Base-by-base conservation (phyloP, 2,329 filamentous ascomycete genomes). In the Dothideomycetes sp. region DNA sequence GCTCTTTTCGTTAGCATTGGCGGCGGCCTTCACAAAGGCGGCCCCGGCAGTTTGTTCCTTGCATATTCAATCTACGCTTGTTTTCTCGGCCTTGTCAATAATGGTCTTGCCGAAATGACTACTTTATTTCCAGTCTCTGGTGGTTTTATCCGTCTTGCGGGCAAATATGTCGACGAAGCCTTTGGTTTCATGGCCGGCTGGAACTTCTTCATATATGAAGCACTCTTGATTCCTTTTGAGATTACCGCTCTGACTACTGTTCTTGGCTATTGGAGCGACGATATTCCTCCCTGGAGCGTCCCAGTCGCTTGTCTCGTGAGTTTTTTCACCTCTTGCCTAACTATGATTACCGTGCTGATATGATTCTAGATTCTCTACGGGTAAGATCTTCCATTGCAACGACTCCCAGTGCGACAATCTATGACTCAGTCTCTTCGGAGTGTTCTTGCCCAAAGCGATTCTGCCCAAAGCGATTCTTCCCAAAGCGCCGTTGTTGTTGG, bases 51-150 rank as follows among this genome's bases (percentile, higher is more conserved):
- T 42, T 58, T 80, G 19, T 64, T 81, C 44, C 51, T 81, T 41
- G 75, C 72, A 19, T 81, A 74, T 52, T 63, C 64, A 19, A 48
- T 77, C 33, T 79, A 79, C 54, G 64, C 63, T 29, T 54, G 62
- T 48, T 51, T 79, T 38, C 64, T 80, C 41, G 75, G 63, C 18
- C 60, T 77, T 16, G 72, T 81, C 52, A 80, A 79, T 64, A 79
- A 79, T 52, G 70, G 68, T 42, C 65, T 78, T 45, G 76, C 77
- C 15, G 77, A 81, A 55, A 81, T 81, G 77, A 68, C 64, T 18
- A 64, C 67, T 31, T 72, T 70, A 45, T 74, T 77, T 65, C 77
- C 77, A 29, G 66, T 80, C 33, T 69, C 66, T 17, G 74, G 75
- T 45, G 70, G 70, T 3, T 79, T 77, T 52, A 70, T 79, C 46